Percentiles rank a stretch among this genome's conserved stretches.
Evolutionary conservation across 177 flowering plant genomes (phyloP).

Genomic region (Vitis hybrid): DNA sequence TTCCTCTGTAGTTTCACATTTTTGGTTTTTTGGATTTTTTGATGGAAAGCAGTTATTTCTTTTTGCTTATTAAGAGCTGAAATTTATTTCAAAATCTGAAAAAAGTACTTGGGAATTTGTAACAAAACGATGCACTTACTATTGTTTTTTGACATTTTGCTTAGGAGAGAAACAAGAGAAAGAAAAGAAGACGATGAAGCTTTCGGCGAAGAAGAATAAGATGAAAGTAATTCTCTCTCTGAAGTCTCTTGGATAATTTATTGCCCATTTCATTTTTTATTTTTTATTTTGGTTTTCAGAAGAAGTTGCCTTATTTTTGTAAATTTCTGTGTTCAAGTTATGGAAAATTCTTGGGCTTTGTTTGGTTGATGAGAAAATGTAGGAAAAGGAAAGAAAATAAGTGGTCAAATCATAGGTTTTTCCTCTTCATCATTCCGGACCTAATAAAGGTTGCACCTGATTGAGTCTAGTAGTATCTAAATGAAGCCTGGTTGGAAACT

Average conservation of each 20-base stretch:
- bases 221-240: constrained; percentile 63
- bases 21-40: neutral
- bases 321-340: neutral
- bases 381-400: neutral
- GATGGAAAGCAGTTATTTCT: neutral
- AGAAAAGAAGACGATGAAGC: constrained; percentile 72
- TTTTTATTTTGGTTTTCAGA: constrained; percentile 1
- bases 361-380: constrained; percentile 3
- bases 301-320: neutral
- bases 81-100: too few relatives aligned
- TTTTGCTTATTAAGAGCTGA: neutral
- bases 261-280: neutral
- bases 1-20: constrained; percentile 2
- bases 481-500: too few relatives aligned
- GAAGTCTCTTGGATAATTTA: neutral
- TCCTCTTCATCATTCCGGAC: too few relatives aligned
- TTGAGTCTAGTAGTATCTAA: too few relatives aligned
- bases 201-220: constrained; percentile 80
- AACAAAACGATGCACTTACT: neutral
- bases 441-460: too few relatives aligned
- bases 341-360: neutral
- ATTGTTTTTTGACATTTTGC: neutral
- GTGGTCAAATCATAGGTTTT: too few relatives aligned
- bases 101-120: neutral
- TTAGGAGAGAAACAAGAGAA: constrained; percentile 74